These are phyloP conservation scores for Blastobotrys peoriensis DNA, from an alignment of 805 yeast species.

Conservation along the genomic window DNA sequence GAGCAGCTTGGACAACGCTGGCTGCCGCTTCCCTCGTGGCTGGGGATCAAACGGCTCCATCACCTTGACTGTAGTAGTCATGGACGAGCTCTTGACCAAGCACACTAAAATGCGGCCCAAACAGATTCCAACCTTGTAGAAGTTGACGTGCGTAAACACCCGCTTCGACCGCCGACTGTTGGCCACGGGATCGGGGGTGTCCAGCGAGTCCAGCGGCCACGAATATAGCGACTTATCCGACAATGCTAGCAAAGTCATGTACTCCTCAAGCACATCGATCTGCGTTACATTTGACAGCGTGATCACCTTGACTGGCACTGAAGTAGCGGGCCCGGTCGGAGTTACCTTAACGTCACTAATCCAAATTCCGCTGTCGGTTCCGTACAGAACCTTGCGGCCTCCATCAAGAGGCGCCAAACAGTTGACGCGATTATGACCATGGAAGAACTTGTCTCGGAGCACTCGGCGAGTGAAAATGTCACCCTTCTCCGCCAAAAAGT, in stretches of 20 bases:
- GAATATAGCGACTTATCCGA: conserved; percentile 78
- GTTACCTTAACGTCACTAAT: conserved; percentile 61
- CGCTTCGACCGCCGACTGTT: conserved; percentile 61
- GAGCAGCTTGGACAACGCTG: conserved; percentile 32
- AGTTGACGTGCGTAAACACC: conserved; percentile 78
- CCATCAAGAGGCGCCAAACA: conserved; percentile 94
- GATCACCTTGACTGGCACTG: conserved; percentile 63
- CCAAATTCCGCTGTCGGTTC: conserved; percentile 88
- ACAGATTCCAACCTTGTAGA: conserved; percentile 90
- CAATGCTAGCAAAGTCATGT: conserved; percentile 71
- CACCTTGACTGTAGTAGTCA: conserved; percentile 69
- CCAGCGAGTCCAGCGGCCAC: conserved; percentile 60
- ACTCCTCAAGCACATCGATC: conserved; percentile 86
- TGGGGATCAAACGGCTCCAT: conserved; percentile 83
- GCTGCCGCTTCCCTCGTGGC: conserved; percentile 34
- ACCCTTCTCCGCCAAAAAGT: conserved; percentile 58
- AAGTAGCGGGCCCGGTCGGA: conserved; percentile 34
- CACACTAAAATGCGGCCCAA: conserved; percentile 83
- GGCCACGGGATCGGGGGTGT: conserved; percentile 34
- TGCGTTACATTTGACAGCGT: conserved; percentile 76
- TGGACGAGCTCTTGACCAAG: conserved; percentile 76
- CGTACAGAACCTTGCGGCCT: conserved; percentile 82
- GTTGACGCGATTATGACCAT: conserved; percentile 67
- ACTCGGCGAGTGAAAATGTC: conserved; percentile 77
- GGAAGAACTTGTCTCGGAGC: conserved; percentile 69